Evolutionary conservation across 495 filamentous ascomycete species (phyloP), one percentile per base, ranked within the genome.

Genomic region (Copromyces sp.): DNA sequence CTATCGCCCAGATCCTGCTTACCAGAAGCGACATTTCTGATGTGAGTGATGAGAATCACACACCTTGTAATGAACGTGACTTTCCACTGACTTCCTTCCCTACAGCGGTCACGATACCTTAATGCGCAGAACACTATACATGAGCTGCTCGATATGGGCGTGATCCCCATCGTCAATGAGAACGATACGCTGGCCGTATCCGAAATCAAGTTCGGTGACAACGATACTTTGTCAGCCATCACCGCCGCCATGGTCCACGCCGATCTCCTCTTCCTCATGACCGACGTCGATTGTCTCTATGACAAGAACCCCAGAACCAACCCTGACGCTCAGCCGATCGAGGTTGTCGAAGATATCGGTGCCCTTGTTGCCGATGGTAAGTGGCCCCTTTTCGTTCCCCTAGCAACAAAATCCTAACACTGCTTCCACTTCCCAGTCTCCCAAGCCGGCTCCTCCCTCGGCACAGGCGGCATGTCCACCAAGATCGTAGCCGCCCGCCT

Each of bases 201-300:
- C 65, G 95, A 99, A 88, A 98, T 99, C 80, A 98, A 98, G 87
- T 99, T 99, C 77, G 95, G 95, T 74, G 95, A 99, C 84, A 99
- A 99, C 76, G 95, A 99, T 82, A 99, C 95, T 16, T 84, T 99
- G 39, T 96, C 93, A 40, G 95, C 96, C 47, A 97, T 99, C 75
- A 97, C 95, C 2, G 95, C 95, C 6, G 96, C 92, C 68, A 97
- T 98, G 93, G 92, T 98, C 74, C 94, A 97, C 78, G 95, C 95
- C 61, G 93, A 99, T 80, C 95, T 97, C 75, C 88, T 99, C 16
- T 99, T 99, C 81, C 85, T 99, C 59, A 99, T 99, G 95, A 99
- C 95, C 11, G 95, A 99, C 78, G 95, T 99, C 53, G 95, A 99
- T 79, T 98, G 94, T 77, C 85, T 99, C 17, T 99, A 98, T 80